Percentiles rank a stretch among this genome's conserved stretches.
These are phyloP conservation scores for Setaria viridis DNA, from an alignment of 202 grass and related monocot species.

Conservation along the genomic window DNA sequence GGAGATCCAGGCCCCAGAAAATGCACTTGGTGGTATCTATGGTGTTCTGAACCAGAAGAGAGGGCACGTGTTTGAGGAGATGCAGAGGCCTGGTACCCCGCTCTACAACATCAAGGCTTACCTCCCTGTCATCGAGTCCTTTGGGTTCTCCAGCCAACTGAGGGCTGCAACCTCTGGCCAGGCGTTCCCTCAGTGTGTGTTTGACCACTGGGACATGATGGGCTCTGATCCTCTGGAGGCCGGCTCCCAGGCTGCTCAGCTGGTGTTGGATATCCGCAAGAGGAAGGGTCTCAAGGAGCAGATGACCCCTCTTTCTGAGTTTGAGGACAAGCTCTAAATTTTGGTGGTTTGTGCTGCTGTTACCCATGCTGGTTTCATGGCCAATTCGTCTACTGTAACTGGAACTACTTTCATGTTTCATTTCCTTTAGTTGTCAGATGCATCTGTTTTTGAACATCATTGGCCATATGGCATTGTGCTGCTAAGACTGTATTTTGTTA, in stretches of 20 bases:
- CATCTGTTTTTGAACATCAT: no score
- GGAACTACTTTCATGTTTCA: neutral
- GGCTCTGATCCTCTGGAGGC: constrained; percentile 62
- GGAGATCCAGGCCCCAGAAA: constrained; percentile 78
- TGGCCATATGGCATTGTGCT: no score
- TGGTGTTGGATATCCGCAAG: constrained; percentile 64
- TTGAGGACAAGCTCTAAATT: constrained; percentile 73
- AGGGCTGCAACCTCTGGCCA: constrained; percentile 72
- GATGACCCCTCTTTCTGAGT: constrained; percentile 70
- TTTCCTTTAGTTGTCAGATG: neutral
- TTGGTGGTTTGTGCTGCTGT: neutral
- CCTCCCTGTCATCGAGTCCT: constrained; percentile 71
- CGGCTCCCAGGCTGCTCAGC: constrained; percentile 47
- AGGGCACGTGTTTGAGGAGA: constrained; percentile 79
- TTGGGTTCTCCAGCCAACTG: constrained; percentile 61
- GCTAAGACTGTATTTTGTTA: neutral
- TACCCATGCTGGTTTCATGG: neutral
- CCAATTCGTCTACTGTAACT: neutral
- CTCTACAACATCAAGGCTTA: constrained; percentile 82
- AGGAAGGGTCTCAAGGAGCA: constrained; percentile 83
- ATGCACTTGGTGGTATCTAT: constrained; percentile 80
- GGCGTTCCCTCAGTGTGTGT: constrained; percentile 75
- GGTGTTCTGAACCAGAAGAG: constrained; percentile 80
- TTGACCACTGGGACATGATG: constrained; percentile 84
- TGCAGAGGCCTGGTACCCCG: constrained; percentile 79